phyloP scores from a whole-genome alignment of 768 basidiomycete species.

The Mycena vitilis region DNA sequence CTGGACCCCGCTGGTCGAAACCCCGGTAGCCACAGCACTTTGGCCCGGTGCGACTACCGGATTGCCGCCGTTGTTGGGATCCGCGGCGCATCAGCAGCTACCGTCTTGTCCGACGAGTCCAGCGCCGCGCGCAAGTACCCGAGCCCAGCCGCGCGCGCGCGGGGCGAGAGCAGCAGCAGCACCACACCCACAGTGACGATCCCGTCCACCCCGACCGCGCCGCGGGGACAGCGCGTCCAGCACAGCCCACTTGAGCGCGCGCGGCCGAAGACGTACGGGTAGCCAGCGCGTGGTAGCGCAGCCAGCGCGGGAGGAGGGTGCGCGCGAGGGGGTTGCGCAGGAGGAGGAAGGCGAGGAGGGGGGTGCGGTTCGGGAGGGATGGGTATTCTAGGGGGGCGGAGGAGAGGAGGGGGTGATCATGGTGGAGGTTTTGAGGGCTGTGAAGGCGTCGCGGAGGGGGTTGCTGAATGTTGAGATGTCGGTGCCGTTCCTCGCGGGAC shows the following conservation, averaged over 20 bases:
- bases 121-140: background rate
- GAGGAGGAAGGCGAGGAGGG: background rate
- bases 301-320: constrained; percentile 13
- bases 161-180: background rate
- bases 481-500: no score
- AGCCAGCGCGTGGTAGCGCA: constrained; percentile 12
- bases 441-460: background rate
- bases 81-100: background rate
- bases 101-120: background rate
- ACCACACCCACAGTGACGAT: background rate
- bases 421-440: background rate
- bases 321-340: constrained; percentile 15
- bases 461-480: background rate
- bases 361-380: no score
- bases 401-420: no score
- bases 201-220: background rate
- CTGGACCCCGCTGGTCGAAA: background rate
- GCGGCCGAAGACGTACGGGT: constrained; percentile 16
- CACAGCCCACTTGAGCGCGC: constrained; percentile 7
- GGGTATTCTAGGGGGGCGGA: no score
- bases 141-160: background rate
- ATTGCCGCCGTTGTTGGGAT: no score
- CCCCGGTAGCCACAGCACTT: background rate
- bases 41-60: background rate
- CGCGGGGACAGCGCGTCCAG: background rate